phyloP scores from a whole-genome alignment of 345 rosid species.

The Passiflora organensis region DNA sequence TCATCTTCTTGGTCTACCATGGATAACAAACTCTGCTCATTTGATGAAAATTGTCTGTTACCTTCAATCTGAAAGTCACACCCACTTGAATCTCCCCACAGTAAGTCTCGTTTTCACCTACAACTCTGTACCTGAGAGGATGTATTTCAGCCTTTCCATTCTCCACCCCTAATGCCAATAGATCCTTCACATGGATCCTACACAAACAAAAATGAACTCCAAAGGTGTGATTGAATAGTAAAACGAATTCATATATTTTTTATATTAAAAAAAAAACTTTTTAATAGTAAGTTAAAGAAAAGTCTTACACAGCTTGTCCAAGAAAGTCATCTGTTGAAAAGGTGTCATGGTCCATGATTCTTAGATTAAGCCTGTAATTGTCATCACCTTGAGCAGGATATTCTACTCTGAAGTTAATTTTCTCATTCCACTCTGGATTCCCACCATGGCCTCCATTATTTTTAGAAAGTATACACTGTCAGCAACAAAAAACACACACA shows the following conservation, averaged over 20 bases:
- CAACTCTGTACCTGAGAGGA: slow-evolving; percentile 54
- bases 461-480: no score
- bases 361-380: slow-evolving; percentile 57
- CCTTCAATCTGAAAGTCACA: slow-evolving; percentile 43
- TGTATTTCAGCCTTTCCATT: slow-evolving; percentile 58
- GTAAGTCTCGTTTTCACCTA: slow-evolving; percentile 37
- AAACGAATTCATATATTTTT: no score
- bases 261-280: no score
- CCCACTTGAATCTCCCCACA: slow-evolving; percentile 73
- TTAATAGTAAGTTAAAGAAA: neutral
- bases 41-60: slow-evolving; percentile 9
- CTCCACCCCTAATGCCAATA: slow-evolving; percentile 69
- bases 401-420: slow-evolving; percentile 56
- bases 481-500: no score
- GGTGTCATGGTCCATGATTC: slow-evolving; percentile 82
- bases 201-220: neutral
- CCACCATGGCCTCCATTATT: slow-evolving; percentile 39
- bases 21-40: no score
- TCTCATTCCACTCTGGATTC: slow-evolving; percentile 72
- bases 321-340: slow-evolving; percentile 64
- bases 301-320: slow-evolving; percentile 65
- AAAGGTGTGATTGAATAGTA: neutral
- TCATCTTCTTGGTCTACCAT: no score
- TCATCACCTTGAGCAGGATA: slow-evolving; percentile 60
- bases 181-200: slow-evolving; percentile 69